Percentiles rank a stretch among this genome's conserved stretches.
Evolutionary conservation across 148 eudicot genomes (phyloP).

Genomic region (Tetragonia tetragonoides): DNA sequence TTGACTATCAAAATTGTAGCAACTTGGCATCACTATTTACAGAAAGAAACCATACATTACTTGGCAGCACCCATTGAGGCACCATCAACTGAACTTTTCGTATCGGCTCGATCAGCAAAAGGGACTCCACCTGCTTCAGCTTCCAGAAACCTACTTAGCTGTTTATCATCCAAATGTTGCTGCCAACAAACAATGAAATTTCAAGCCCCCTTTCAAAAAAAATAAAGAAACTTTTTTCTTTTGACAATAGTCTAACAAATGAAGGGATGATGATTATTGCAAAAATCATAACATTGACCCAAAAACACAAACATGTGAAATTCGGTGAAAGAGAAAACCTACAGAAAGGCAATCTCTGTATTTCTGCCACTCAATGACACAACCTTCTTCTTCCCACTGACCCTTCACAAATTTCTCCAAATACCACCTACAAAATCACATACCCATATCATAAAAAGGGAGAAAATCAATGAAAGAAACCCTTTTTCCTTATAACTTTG

Average conservation of each 20-base stretch:
- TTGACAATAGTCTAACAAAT: not conserved
- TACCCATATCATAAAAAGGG: conserved; percentile 14
- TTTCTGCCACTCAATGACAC: conserved; percentile 79
- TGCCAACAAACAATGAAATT: conserved; percentile 33
- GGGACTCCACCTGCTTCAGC: conserved; percentile 49
- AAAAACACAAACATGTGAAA: not conserved
- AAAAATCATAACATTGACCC: not conserved
- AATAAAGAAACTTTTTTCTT: not conserved
- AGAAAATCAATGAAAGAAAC: not conserved
- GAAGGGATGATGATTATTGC: not conserved
- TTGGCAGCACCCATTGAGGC: conserved; percentile 35
- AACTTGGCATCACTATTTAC: conserved; percentile 15
- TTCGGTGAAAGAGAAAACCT: not conserved
- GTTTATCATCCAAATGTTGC: conserved; percentile 91
- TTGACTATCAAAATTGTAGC: conserved; percentile 8
- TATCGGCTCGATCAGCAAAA: conserved; percentile 31
- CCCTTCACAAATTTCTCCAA: conserved; percentile 91
- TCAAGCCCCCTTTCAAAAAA: not conserved
- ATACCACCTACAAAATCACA: conserved; percentile 67
- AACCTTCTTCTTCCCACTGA: conserved; percentile 84
- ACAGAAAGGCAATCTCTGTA: conserved; percentile 88
- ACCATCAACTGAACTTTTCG: conserved; percentile 28
- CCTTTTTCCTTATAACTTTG: not conserved
- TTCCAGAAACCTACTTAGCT: conserved; percentile 75
- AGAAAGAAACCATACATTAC: conserved; percentile 25